These are phyloP conservation scores for Phytophthora syringae DNA, from an alignment of 352 stramenopile genomes.

Conservation along the genomic window DNA sequence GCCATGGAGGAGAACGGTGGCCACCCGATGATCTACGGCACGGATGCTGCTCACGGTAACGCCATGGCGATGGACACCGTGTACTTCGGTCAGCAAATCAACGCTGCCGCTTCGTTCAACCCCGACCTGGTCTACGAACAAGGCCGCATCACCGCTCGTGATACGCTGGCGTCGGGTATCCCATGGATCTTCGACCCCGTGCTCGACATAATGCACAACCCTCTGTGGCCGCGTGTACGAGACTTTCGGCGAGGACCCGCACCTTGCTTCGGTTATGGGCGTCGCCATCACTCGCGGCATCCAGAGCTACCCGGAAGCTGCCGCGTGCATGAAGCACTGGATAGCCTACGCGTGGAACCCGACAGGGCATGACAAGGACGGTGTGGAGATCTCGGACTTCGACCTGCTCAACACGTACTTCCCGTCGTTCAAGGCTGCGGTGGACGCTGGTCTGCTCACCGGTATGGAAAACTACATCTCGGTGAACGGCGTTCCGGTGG, in stretches of 20 bases:
- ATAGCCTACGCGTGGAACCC: slow-evolving; percentile 5
- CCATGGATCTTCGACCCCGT: slow-evolving; percentile 15
- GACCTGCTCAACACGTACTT: slow-evolving; percentile 17
- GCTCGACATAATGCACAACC: slow-evolving; percentile 13
- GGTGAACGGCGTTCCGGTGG: slow-evolving; percentile 12
- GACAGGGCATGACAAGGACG: slow-evolving; percentile 3
- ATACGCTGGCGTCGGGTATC: slow-evolving; percentile 7
- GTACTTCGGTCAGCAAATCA: slow-evolving; percentile 26
- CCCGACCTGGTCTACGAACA: slow-evolving; percentile 9
- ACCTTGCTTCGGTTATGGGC: slow-evolving; percentile 10
- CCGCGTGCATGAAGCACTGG: slow-evolving; percentile 21
- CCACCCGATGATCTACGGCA: slow-evolving; percentile 15
- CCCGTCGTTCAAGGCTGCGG: slow-evolving; percentile 16
- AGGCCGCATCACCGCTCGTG: slow-evolving; percentile 7
- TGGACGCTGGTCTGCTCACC: slow-evolving; percentile 7
- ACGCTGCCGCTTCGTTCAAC: slow-evolving; percentile 11
- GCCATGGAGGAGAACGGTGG: slow-evolving; percentile 44
- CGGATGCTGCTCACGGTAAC: slow-evolving; percentile 68
- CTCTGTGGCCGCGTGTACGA: slow-evolving; percentile 18
- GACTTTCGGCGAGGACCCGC: slow-evolving; percentile 15
- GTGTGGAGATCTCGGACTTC: slow-evolving; percentile 11
- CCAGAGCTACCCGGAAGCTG: slow-evolving; percentile 5
- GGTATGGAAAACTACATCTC: slow-evolving; percentile 18
- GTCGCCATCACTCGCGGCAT: slow-evolving; percentile 12
- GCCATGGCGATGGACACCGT: slow-evolving; percentile 57